phyloP scores from a whole-genome alignment of 345 rosid genomes.

The Populus tremula region DNA sequence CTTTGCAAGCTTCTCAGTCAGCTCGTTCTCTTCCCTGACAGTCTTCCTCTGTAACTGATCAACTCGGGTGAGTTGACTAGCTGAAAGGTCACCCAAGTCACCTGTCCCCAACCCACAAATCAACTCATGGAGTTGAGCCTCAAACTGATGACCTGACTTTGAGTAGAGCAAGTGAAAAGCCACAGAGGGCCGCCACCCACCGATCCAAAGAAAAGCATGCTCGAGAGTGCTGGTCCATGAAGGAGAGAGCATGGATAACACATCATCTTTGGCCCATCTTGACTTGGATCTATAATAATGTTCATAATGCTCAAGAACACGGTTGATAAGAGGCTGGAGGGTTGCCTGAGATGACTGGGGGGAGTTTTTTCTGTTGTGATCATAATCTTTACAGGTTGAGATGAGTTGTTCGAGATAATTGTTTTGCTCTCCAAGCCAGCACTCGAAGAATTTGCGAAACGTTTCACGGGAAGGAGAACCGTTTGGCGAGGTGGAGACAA shows the following conservation, averaged over 20 bases:
- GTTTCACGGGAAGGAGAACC: not conserved
- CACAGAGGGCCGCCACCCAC: constrained; percentile 53
- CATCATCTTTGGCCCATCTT: constrained; percentile 27
- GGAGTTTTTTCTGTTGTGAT: not conserved
- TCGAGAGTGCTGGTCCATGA: constrained; percentile 46
- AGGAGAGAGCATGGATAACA: constrained; percentile 38
- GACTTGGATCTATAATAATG: constrained; percentile 41
- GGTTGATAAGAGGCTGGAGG: constrained; percentile 18
- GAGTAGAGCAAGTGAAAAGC: constrained; percentile 55
- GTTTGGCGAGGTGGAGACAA: not conserved
- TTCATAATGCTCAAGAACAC: constrained; percentile 43
- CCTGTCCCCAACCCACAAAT: constrained; percentile 33
- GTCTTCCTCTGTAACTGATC: constrained; percentile 32
- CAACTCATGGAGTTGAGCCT: constrained; percentile 27
- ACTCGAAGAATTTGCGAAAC: constrained; percentile 40
- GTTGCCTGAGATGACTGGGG: not conserved
- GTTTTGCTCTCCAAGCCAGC: constrained; percentile 44
- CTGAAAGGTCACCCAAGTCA: constrained; percentile 41
- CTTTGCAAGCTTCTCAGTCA: constrained; percentile 39
- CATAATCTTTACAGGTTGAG: constrained; percentile 21
- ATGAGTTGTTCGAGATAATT: constrained; percentile 31
- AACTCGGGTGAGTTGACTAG: constrained; percentile 28
- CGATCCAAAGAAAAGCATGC: constrained; percentile 50
- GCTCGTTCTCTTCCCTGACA: constrained; percentile 35
- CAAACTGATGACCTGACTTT: constrained; percentile 42